phyloP scores from a whole-genome alignment of 306 rosid genomes.

The Nissolia schottii region DNA sequence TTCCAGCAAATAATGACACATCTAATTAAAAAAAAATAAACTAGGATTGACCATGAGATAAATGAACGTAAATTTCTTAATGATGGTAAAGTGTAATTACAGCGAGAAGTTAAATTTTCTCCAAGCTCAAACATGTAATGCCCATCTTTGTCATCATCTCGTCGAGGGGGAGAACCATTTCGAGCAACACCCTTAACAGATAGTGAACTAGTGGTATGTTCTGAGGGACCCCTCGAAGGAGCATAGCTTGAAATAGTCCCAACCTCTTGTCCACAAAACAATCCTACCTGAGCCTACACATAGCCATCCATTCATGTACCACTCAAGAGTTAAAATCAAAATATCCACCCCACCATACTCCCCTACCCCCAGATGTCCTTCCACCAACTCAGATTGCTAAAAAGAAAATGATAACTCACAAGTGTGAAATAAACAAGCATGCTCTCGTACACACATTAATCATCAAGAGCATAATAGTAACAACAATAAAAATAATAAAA shows the following conservation, averaged over 20 bases:
- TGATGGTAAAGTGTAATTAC: slow-evolving; percentile 80
- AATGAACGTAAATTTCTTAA: slow-evolving; percentile 29
- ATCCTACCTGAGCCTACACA: slow-evolving; percentile 99
- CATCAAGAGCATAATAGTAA: background rate
- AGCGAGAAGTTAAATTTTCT: slow-evolving; percentile 98
- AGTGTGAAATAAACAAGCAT: background rate
- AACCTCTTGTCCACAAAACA: slow-evolving; percentile 94
- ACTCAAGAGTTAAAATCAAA: slow-evolving; percentile 34
- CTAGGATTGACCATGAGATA: background rate
- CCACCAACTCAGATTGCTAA: slow-evolving; percentile 17
- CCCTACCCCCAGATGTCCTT: background rate
- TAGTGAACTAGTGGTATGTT: slow-evolving; percentile 58
- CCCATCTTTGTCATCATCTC: slow-evolving; percentile 99
- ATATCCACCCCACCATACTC: background rate
- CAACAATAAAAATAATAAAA: too few relatives aligned
- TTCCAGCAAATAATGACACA: background rate
- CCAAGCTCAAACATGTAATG: slow-evolving; percentile 98
- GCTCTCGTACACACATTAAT: background rate
- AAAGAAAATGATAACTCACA: background rate
- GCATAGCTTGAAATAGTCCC: slow-evolving; percentile 85
- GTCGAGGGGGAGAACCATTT: slow-evolving; percentile 95
- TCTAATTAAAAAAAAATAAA: background rate
- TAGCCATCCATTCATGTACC: slow-evolving; percentile 84
- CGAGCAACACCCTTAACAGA: slow-evolving; percentile 76
- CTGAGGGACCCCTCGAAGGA: slow-evolving; percentile 67